A percentile compares a stretch with the other conserved stretches of the same genome.
Conservation (phyloP, 768 basidiomycete species). For the Gyrodon lividus region DNA sequence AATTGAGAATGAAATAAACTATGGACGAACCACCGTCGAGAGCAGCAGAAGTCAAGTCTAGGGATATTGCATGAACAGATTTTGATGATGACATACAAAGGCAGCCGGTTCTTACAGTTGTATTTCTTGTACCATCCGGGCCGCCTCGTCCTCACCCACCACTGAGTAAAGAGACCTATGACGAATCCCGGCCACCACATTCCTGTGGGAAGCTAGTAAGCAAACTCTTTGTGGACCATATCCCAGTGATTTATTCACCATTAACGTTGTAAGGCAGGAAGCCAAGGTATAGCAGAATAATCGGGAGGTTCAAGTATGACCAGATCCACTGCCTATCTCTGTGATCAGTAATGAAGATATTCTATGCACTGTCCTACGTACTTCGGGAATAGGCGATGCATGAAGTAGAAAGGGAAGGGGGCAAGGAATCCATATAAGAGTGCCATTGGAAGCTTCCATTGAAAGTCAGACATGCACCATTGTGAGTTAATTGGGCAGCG, state of each 20-base stretch:
- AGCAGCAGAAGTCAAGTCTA: slow-evolving; percentile 47
- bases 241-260: slow-evolving; percentile 14
- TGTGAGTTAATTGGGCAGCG: slow-evolving; percentile 26
- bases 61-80: neutral
- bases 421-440: slow-evolving; percentile 35
- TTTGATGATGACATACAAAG: neutral
- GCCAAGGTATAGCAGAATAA: slow-evolving; percentile 20
- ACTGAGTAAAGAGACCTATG: slow-evolving; percentile 49
- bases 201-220: slow-evolving; percentile 6
- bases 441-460: slow-evolving; percentile 14
- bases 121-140: slow-evolving; percentile 50
- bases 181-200: slow-evolving; percentile 52
- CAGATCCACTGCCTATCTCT: slow-evolving; percentile 13
- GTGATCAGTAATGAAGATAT: neutral
- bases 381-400: slow-evolving; percentile 17
- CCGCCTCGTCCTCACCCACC: slow-evolving; percentile 44
- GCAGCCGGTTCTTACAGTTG: slow-evolving; percentile 9
- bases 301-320: slow-evolving; percentile 26
- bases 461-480: neutral
- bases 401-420: slow-evolving; percentile 28
- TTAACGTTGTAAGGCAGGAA: slow-evolving; percentile 26
- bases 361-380: slow-evolving; percentile 14
- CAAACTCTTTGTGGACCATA: neutral
- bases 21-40: slow-evolving; percentile 49
- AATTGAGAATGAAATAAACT: slow-evolving; percentile 47